These are phyloP conservation scores for Pisolithus microcarpus DNA, from an alignment of 768 basidiomycete species.

Conservation along the genomic window DNA sequence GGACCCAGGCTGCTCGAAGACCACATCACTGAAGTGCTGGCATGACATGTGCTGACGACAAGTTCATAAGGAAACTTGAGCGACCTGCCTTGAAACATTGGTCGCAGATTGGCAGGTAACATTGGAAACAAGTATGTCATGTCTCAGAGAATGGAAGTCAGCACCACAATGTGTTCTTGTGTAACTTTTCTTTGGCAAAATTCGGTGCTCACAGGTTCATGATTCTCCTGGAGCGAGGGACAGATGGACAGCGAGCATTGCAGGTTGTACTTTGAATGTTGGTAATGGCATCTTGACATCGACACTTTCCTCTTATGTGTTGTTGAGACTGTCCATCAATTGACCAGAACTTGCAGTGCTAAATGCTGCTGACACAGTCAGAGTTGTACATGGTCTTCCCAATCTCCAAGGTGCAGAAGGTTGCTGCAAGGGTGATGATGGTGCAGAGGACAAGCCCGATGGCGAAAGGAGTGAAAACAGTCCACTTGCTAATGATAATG, in stretches of 20 bases:
- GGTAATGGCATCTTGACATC: conserved; percentile 66
- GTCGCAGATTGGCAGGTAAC: conserved; percentile 88
- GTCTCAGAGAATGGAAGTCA: conserved; percentile 36
- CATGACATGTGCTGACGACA: no score
- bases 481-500: conserved; percentile 46
- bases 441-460: conserved; percentile 19
- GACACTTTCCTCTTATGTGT: conserved; percentile 36
- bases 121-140: no score
- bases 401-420: conserved; percentile 20
- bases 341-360: neutral
- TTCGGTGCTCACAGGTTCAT: no score
- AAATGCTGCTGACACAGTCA: conserved; percentile 19
- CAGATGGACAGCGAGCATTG: conserved; percentile 87
- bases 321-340: conserved; percentile 22
- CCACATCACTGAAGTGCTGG: no score
- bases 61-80: conserved; percentile 84
- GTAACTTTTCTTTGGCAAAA: no score
- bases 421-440: conserved; percentile 13
- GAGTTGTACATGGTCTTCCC: conserved; percentile 11
- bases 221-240: no score
- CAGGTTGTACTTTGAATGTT: conserved; percentile 77
- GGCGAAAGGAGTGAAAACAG: conserved; percentile 44
- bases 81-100: conserved; percentile 81
- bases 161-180: no score
- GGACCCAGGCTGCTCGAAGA: no score